phyloP scores from a whole-genome alignment of 2,329 filamentous ascomycete genomes.

The Tetracladium maxilliforme region DNA sequence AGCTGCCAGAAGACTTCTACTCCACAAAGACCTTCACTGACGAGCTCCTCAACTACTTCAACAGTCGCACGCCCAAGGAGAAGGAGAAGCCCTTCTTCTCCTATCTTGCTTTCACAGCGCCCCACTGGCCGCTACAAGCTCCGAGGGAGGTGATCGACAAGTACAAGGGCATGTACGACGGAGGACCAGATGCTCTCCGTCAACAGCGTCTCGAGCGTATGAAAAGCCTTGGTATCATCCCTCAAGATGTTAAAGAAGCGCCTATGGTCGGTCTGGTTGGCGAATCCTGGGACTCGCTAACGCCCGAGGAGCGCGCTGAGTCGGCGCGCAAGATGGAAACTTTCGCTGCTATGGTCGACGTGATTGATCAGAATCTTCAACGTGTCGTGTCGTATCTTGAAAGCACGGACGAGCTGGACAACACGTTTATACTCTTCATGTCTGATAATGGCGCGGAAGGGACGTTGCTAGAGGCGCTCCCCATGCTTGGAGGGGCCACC shows the following conservation, averaged over 20 bases:
- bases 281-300: conserved; percentile 29
- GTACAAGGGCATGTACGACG: conserved; percentile 26
- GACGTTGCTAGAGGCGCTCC: conserved; percentile 39
- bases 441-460: conserved; percentile 47
- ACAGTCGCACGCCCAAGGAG: conserved; percentile 20
- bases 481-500: conserved; percentile 36
- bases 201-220: conserved; percentile 25
- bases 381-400: conserved; percentile 39
- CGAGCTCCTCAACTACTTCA: conserved; percentile 24
- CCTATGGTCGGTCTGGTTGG: conserved; percentile 30
- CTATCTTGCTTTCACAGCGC: conserved; percentile 34
- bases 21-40: conserved; percentile 26
- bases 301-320: conserved; percentile 26
- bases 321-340: conserved; percentile 42
- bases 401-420: conserved; percentile 39
- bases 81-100: conserved; percentile 26
- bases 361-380: conserved; percentile 42
- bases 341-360: conserved; percentile 48
- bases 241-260: conserved; percentile 21
- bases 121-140: conserved; percentile 37
- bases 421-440: conserved; percentile 47
- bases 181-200: conserved; percentile 29
- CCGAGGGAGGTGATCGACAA: conserved; percentile 12
- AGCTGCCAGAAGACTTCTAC: conserved; percentile 27
- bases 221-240: conserved; percentile 29